phyloP scores from a whole-genome alignment of 2,329 filamentous ascomycete genomes.

The Scedosporium apiospermum region DNA sequence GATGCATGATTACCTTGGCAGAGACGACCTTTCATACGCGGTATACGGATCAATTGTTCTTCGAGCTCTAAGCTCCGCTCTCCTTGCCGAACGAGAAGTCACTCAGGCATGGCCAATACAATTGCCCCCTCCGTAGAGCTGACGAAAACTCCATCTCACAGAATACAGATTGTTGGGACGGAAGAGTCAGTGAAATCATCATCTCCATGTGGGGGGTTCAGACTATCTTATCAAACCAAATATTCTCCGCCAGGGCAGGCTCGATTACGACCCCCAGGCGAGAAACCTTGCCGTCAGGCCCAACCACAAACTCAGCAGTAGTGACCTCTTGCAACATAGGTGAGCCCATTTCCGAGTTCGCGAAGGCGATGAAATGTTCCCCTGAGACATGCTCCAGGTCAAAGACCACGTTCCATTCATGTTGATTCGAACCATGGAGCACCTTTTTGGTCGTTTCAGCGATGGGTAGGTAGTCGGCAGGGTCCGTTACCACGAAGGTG shows the following conservation, averaged over 20 bases:
- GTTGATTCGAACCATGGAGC: neutral
- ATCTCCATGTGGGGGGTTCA: neutral
- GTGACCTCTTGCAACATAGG: neutral
- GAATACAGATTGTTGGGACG: too few relatives aligned
- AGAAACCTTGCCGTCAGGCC: neutral
- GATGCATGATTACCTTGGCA: too few relatives aligned
- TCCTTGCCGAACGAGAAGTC: too few relatives aligned
- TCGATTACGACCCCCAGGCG: neutral
- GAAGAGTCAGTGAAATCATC: too few relatives aligned
- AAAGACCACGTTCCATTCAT: slow-evolving; percentile 1
- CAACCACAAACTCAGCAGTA: neutral
- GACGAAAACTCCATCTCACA: too few relatives aligned
- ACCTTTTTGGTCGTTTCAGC: slow-evolving; percentile 5
- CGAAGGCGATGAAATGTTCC: slow-evolving; percentile 8
- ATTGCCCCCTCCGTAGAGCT: too few relatives aligned
- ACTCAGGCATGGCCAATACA: too few relatives aligned
- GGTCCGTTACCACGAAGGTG: slow-evolving; percentile 3
- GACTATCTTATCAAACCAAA: slow-evolving; percentile 1
- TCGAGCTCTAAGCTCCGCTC: too few relatives aligned
- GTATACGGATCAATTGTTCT: too few relatives aligned
- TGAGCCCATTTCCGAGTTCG: neutral
- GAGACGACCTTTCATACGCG: too few relatives aligned
- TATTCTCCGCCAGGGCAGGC: neutral
- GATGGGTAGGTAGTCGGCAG: neutral
- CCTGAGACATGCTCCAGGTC: slow-evolving; percentile 11